Conservation (phyloP, 2,329 filamentous ascomycete species). For the Clonostachys byssicola region DNA sequence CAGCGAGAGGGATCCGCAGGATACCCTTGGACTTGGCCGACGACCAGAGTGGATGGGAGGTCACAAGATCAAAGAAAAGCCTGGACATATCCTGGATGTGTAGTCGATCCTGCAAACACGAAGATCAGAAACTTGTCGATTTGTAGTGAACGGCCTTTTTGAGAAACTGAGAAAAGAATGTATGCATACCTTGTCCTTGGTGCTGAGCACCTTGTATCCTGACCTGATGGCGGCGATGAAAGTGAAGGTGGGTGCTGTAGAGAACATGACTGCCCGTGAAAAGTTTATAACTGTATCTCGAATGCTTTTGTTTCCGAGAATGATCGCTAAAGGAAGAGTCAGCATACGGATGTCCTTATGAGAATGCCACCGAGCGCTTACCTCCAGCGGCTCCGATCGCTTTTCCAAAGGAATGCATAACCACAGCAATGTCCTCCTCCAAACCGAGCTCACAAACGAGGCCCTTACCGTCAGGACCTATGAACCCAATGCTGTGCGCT, state of each 20-base stretch:
- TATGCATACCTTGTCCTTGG: too few relatives aligned
- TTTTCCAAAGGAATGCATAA: constrained; percentile 49
- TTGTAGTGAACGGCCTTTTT: too few relatives aligned
- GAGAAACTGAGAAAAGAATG: background rate
- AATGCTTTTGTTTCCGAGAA: constrained; percentile 29
- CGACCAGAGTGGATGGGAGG: constrained; percentile 9
- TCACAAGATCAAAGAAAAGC: constrained; percentile 12
- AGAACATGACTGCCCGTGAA: constrained; percentile 71
- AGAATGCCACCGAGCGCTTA: background rate
- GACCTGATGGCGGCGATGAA: constrained; percentile 54
- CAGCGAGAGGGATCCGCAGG: constrained; percentile 14
- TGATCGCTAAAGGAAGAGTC: constrained; percentile 26
- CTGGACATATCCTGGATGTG: constrained; percentile 9
- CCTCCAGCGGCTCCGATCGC: constrained; percentile 26
- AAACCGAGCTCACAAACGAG: constrained; percentile 44
- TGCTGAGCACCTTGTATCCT: constrained; percentile 35
- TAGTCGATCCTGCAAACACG: background rate
- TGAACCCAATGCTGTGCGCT: constrained; percentile 46
- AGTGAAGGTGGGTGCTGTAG: constrained; percentile 63
- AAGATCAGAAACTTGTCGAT: background rate
- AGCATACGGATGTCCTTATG: background rate
- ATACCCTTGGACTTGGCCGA: constrained; percentile 11
- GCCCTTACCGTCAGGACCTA: constrained; percentile 42
- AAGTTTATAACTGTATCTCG: constrained; percentile 71
- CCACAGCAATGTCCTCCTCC: constrained; percentile 41